phyloP scores from a whole-genome alignment of 768 basidiomycete genomes.

The Kwoniella dendrophila region DNA sequence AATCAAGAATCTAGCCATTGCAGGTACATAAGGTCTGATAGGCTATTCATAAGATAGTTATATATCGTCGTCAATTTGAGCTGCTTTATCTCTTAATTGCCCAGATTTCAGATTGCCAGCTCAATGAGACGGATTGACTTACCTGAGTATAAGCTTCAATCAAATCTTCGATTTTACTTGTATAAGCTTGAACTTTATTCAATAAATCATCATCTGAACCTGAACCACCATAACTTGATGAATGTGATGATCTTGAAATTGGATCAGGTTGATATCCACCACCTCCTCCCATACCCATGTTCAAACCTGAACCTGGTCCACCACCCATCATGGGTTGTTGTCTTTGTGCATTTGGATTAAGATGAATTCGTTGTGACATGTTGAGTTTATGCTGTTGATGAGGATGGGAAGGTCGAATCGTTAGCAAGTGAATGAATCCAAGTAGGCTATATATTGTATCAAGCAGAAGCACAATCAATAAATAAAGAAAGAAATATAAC shows the following conservation, averaged over 20 bases:
- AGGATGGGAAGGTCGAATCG: too few species aligned
- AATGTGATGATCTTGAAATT: conserved; percentile 51
- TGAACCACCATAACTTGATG: background rate
- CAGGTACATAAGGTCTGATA: conserved; percentile 87
- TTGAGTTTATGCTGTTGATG: too few species aligned
- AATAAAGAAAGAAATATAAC: too few species aligned
- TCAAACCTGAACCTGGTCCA: too few species aligned
- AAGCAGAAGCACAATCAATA: too few species aligned
- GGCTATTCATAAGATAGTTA: conserved; percentile 62
- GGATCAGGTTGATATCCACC: conserved; percentile 46
- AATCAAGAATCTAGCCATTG: conserved; percentile 93
- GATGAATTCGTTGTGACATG: conserved; percentile 53
- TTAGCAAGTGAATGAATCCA: too few species aligned
- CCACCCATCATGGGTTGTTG: conserved; percentile 35
- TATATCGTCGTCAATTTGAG: too few species aligned
- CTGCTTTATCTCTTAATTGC: too few species aligned
- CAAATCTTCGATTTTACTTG: conserved; percentile 74
- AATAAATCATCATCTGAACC: conserved; percentile 37
- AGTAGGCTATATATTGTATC: too few species aligned
- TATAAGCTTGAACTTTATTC: conserved; percentile 48
- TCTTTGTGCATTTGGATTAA: conserved; percentile 53
- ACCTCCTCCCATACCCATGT: conserved; percentile 11
- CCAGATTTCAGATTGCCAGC: background rate
- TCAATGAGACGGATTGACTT: conserved; percentile 1
- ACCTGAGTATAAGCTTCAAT: conserved; percentile 78